Base-by-base conservation (phyloP, 495 filamentous ascomycete species). In the Immersiella caudata region DNA sequence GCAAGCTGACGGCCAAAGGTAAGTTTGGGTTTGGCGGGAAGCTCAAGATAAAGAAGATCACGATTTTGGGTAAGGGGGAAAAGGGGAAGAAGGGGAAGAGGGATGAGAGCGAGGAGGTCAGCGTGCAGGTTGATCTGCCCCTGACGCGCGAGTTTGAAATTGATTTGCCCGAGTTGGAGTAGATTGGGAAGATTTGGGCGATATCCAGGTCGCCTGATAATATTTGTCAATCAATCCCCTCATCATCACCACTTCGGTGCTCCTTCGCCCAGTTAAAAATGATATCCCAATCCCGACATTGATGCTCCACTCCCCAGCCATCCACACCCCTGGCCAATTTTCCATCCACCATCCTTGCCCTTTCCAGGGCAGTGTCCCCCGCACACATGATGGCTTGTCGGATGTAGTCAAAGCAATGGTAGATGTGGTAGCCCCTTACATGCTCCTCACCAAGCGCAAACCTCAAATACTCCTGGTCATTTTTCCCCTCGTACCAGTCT, bases 21-120 rank as follows among this genome's bases (percentile, higher is more conserved):
- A 77, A 75, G 4, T 90, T 87, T 66, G 84, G 80, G 0, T 87
- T 80, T 65, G 68, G 78, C 20, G 74, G 72, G 0, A 72, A 76
- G 22, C 78, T 89, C 24, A 78, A 78, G 65, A 78, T 94, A 33
- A 81, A 81, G 46, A 82, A 82, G 69, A 75, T 91, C 21, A 87
- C 83, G 2, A 70, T 91, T 56, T 72, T 90, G 29, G 60, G 65
- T 21, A 65, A 62, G 61, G 61, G 51, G 14, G 70, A 74, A 61
- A 61, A 55, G 52, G 52, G 52, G 21, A 55, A 55, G 52, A 55
- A n/a, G 52, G 52, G 22, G 6, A n/a, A n/a, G 52, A 55, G 20
- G 2, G 52, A 26, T 1, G 52, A 55, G 52, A 14, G 52, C 4
- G 52, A 55, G 52, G 52, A 55, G 52, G 52, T 22, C 14, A 55